phyloP scores from a whole-genome alignment of 2,329 filamentous ascomycete species.

The Fusarium penzigii region DNA sequence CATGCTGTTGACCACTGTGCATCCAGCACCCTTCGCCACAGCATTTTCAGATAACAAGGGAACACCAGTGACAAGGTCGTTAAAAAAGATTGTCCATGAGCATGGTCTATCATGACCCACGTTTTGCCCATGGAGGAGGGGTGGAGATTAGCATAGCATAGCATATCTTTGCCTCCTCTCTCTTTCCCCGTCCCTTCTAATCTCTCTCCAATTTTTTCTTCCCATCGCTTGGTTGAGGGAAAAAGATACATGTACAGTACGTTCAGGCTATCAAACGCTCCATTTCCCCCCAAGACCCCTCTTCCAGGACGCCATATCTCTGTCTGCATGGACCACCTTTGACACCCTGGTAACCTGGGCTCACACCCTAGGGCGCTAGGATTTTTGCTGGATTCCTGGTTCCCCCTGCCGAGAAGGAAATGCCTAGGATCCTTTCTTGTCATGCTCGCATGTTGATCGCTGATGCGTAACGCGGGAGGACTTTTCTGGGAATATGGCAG shows the following conservation, averaged over 20 bases:
- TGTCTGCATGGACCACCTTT: neutral
- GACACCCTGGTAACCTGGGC: neutral
- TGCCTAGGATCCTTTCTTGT: neutral
- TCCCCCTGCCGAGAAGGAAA: neutral
- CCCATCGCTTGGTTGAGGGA: neutral
- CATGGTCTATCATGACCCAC: neutral
- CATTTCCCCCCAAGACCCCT: too few species aligned
- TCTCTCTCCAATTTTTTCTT: too few species aligned
- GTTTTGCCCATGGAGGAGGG: neutral
- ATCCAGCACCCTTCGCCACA: too few species aligned
- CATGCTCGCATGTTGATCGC: neutral
- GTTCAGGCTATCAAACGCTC: neutral
- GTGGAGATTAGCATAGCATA: neutral
- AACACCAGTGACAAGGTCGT: neutral
- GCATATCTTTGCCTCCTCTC: neutral
- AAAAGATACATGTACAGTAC: neutral
- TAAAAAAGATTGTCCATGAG: neutral
- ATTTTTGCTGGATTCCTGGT: neutral
- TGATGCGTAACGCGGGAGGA: neutral
- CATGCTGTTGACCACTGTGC: too few species aligned
- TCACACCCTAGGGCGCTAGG: neutral
- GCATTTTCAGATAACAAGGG: neutral
- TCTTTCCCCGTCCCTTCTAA: neutral
- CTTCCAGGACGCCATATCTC: neutral
- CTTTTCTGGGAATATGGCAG: neutral